A percentile compares a stretch with the other conserved stretches of the same genome.
These are phyloP conservation scores for Neocucurbitaria cava DNA, from an alignment of 2,329 filamentous ascomycete genomes.

Conservation along the genomic window DNA sequence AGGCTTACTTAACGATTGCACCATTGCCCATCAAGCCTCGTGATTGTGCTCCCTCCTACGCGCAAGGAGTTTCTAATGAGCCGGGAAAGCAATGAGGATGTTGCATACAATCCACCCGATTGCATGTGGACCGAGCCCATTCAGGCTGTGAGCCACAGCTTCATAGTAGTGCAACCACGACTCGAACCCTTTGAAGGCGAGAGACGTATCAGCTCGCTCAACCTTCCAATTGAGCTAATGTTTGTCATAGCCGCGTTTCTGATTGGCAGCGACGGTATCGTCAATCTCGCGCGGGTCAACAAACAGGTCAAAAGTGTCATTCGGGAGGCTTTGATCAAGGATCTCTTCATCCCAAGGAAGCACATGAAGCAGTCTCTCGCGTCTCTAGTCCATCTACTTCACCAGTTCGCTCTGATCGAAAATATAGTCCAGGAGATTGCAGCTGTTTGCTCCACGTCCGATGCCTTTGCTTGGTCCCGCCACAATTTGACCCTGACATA, in stretches of 20 bases:
- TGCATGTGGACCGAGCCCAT: not conserved
- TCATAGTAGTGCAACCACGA: not conserved
- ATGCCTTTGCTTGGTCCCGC: constrained; percentile 1
- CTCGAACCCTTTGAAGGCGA: not conserved
- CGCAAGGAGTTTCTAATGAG: not conserved
- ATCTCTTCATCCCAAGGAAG: constrained; percentile 12
- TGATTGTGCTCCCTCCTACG: too few species aligned
- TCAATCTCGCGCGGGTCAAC: constrained; percentile 18
- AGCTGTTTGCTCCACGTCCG: not conserved
- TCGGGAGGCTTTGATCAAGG: constrained; percentile 19
- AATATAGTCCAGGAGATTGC: constrained; percentile 23
- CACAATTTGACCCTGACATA: not conserved
- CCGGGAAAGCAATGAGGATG: not conserved
- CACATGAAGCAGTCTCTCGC: constrained; percentile 15
- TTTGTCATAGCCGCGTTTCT: constrained; percentile 11
- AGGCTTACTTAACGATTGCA: not conserved
- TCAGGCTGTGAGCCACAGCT: not conserved
- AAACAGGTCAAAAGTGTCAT: constrained; percentile 15
- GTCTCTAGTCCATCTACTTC: constrained; percentile 10
- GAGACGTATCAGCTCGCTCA: constrained; percentile 1
- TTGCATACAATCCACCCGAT: not conserved
- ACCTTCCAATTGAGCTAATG: constrained; percentile 18
- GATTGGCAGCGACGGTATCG: not conserved
- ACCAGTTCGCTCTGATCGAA: constrained; percentile 8
- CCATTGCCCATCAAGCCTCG: too few species aligned